phyloP scores from a whole-genome alignment of 2,329 filamentous ascomycete species.

The Fulvia fulva region DNA sequence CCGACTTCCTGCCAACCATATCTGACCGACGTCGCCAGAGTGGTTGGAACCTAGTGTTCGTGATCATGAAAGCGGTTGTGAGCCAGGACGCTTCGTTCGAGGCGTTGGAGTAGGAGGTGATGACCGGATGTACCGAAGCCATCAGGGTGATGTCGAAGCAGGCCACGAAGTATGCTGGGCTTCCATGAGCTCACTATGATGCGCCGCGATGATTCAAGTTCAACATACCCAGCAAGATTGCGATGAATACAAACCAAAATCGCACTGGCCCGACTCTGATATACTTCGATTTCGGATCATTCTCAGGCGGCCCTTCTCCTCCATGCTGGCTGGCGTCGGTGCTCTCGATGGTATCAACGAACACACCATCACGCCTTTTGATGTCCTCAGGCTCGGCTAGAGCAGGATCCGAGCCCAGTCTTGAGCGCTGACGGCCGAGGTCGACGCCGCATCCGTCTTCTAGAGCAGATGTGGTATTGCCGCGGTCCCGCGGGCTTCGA shows the following conservation, averaged over 20 bases:
- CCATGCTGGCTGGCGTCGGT: too few relatives aligned
- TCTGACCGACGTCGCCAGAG: slow-evolving; percentile 71
- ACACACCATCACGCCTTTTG: too few relatives aligned
- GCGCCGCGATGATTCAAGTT: not conserved
- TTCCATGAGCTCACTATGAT: not conserved
- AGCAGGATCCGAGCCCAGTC: too few relatives aligned
- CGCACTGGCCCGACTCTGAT: slow-evolving; percentile 5
- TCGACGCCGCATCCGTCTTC: too few relatives aligned
- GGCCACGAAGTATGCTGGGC: slow-evolving; percentile 29
- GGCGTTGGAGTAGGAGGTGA: slow-evolving; percentile 65
- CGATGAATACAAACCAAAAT: slow-evolving; percentile 15
- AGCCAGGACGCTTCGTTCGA: slow-evolving; percentile 80
- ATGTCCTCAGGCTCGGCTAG: too few relatives aligned
- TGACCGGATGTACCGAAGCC: slow-evolving; percentile 62
- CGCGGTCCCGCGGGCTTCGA: too few relatives aligned
- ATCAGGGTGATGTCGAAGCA: slow-evolving; percentile 77
- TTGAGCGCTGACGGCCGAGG: too few relatives aligned
- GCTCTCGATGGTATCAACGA: too few relatives aligned
- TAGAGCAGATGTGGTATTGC: too few relatives aligned
- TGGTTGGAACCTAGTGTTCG: slow-evolving; percentile 71
- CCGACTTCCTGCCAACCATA: slow-evolving; percentile 44
- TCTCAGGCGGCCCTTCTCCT: too few relatives aligned
- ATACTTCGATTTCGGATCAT: too few relatives aligned
- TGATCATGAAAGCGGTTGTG: slow-evolving; percentile 73
- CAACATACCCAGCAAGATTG: slow-evolving; percentile 5